Evolutionary conservation across 2,329 filamentous ascomycete species (phyloP).

Genomic region (Diaporthe citriasiana): DNA sequence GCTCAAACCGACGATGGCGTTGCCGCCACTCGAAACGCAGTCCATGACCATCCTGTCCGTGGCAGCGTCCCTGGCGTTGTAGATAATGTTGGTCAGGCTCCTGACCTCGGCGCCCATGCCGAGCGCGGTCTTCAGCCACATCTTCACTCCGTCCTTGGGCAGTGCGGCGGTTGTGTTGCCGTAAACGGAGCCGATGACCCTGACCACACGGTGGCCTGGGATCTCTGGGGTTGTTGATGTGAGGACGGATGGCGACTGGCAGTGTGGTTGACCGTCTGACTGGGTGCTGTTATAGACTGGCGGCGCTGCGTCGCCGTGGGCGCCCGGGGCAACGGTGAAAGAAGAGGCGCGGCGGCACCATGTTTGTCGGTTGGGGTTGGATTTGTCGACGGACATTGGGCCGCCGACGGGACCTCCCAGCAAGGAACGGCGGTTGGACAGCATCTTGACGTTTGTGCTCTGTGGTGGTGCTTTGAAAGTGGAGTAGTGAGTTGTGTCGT

Average conservation of each 20-base stretch:
- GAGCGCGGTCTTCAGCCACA: constrained; percentile 36
- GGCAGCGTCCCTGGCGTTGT: constrained; percentile 71
- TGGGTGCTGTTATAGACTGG: constrained; percentile 16
- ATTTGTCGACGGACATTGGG: constrained; percentile 27
- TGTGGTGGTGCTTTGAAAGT: background rate
- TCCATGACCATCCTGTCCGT: constrained; percentile 68
- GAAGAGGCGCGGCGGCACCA: constrained; percentile 36
- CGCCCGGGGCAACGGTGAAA: constrained; percentile 21
- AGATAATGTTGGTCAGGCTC: constrained; percentile 72
- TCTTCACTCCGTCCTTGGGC: constrained; percentile 37
- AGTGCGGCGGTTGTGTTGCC: constrained; percentile 49
- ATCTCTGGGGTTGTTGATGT: constrained; percentile 48
- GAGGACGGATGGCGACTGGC: constrained; percentile 24
- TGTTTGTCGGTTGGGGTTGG: constrained; percentile 29
- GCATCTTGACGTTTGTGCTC: constrained; percentile 6
- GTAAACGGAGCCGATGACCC: constrained; percentile 68
- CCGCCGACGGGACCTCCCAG: constrained; percentile 22
- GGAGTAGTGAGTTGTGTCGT: background rate
- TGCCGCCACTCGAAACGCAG: constrained; percentile 69
- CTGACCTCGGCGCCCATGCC: constrained; percentile 71
- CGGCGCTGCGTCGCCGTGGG: background rate
- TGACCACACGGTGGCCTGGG: constrained; percentile 67
- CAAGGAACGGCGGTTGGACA: constrained; percentile 37
- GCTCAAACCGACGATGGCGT: constrained; percentile 70
- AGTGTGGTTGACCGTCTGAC: constrained; percentile 17